phyloP scores from a whole-genome alignment of 2,329 filamentous ascomycete species.

The Tolypocladium paradoxum region DNA sequence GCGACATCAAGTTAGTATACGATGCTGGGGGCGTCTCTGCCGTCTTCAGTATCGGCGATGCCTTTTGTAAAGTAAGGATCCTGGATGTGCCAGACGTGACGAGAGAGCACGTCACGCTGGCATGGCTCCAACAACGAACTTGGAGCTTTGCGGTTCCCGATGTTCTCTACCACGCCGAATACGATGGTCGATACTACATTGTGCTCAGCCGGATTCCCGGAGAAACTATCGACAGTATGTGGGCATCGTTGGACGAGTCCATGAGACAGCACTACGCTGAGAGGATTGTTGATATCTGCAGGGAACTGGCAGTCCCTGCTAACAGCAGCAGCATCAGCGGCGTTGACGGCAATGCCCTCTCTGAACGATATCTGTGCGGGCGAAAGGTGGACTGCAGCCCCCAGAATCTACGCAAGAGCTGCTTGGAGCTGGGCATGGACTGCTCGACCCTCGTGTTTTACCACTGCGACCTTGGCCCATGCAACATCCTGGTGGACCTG shows the following conservation, averaged over 20 bases:
- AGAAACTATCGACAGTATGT: constrained; percentile 8
- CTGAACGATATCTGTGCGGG: constrained; percentile 3
- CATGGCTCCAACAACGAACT: constrained; percentile 1
- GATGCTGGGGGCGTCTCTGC: constrained; percentile 5
- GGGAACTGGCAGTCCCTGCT: neutral
- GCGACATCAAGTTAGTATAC: constrained; percentile 3
- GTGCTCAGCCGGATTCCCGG: constrained; percentile 13
- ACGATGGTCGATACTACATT: constrained; percentile 13
- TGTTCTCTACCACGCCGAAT: constrained; percentile 11
- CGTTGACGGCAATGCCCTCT: constrained; percentile 9
- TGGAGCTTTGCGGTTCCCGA: constrained; percentile 8
- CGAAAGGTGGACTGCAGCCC: neutral
- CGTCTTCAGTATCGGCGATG: constrained; percentile 9
- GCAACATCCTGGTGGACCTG: constrained; percentile 17
- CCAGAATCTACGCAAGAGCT: constrained; percentile 3
- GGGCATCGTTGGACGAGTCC: neutral
- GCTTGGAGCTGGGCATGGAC: constrained; percentile 15
- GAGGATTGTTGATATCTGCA: neutral
- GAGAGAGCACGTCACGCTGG: neutral
- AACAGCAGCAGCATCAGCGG: constrained; percentile 5
- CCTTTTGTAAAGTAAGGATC: constrained; percentile 8
- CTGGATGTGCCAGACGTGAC: neutral
- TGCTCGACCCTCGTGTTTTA: constrained; percentile 16
- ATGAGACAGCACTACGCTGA: neutral
- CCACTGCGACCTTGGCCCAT: constrained; percentile 19